Conservation (phyloP, 73 alveolate species). For the Effrenium voratum region DNA sequence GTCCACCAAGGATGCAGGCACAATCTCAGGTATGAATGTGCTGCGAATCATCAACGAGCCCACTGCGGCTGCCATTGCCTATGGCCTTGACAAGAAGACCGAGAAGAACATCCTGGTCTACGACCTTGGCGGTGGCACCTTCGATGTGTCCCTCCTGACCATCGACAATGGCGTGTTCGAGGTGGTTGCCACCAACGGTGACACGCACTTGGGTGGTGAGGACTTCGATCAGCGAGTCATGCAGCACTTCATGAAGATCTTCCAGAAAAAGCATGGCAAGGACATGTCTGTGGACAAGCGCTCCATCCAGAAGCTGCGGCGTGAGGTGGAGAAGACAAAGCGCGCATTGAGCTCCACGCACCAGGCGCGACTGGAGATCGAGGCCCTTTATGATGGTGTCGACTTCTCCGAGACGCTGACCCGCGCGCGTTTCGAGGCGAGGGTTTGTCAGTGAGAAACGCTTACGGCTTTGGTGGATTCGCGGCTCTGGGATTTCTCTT, state of each 20-base stretch:
- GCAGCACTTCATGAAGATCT: constrained; percentile 98
- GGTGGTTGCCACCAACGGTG: constrained; percentile 98
- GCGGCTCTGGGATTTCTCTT: too few species aligned
- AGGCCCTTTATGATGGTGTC: constrained; percentile 97
- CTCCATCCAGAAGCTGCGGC: constrained; percentile 98
- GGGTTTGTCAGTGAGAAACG: too few species aligned
- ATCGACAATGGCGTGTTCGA: constrained; percentile 99
- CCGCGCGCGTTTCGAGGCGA: constrained; percentile 97
- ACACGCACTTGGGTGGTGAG: constrained; percentile 99
- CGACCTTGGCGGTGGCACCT: constrained; percentile 97
- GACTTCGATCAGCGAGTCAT: constrained; percentile 99
- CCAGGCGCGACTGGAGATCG: constrained; percentile 98
- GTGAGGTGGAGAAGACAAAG: constrained; percentile 99
- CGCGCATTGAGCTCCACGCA: constrained; percentile 98
- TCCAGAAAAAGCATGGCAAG: constrained; percentile 98
- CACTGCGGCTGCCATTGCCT: constrained; percentile 99
- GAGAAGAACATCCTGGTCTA: constrained; percentile 90
- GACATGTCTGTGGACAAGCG: constrained; percentile 97
- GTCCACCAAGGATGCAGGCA: constrained; percentile 99
- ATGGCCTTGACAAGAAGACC: constrained; percentile 95
- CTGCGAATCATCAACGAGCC: constrained; percentile 99
- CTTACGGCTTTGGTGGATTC: too few species aligned
- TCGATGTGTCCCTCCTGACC: constrained; percentile 99
- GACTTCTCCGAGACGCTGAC: constrained; percentile 97
- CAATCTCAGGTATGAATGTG: constrained; percentile 99